phyloP scores from a whole-genome alignment of 2,329 filamentous ascomycete genomes.

The Hymenoscyphus fructigenus region DNA sequence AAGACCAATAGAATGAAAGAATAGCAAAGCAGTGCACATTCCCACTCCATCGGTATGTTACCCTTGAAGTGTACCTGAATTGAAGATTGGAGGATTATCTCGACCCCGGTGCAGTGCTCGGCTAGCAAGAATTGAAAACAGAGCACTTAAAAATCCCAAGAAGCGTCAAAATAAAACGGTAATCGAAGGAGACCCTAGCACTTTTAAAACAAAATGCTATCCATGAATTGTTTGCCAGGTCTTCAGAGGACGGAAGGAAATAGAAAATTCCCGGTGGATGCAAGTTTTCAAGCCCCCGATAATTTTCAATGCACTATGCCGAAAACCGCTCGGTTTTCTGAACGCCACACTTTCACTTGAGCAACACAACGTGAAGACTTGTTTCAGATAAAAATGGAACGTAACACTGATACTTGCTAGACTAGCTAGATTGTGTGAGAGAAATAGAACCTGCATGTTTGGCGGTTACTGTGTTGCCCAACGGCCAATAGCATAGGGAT shows the following conservation, averaged over 20 bases:
- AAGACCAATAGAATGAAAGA: neutral
- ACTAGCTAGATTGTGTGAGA: no score
- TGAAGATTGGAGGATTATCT: neutral
- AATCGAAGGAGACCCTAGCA: neutral
- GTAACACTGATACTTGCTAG: no score
- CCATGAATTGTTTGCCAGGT: neutral
- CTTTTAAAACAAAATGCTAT: neutral
- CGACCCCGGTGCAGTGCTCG: neutral
- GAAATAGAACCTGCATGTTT: no score
- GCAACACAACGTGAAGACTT: neutral
- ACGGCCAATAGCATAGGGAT: no score
- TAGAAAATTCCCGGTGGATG: neutral
- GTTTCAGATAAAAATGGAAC: neutral
- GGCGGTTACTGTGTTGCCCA: no score
- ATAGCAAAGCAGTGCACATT: neutral
- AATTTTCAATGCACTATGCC: constrained; percentile 13
- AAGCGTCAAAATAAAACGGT: neutral
- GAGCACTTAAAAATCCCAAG: neutral
- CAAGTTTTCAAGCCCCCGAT: neutral
- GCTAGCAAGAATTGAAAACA: neutral
- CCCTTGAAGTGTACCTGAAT: neutral
- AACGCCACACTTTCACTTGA: neutral
- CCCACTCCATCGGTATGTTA: neutral
- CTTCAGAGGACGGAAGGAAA: neutral
- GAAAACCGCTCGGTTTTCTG: constrained; percentile 20